Evolutionary conservation across 225 moss, liverwort and hornwort genomes (phyloP), one percentile per base, ranked within the genome.

Genomic region (Lunularia cruciata): DNA sequence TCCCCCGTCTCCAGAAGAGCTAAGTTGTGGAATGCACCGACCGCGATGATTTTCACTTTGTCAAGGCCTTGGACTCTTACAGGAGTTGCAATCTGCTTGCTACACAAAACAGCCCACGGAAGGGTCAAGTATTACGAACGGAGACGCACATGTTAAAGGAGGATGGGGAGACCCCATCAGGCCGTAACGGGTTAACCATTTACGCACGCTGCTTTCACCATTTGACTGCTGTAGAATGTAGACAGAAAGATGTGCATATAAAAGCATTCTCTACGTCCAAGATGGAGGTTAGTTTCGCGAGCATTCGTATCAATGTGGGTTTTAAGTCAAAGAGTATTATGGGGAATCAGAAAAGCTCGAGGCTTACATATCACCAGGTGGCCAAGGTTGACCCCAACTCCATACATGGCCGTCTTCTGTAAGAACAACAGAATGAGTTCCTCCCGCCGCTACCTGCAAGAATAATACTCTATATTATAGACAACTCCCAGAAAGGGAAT

Each of bases 331-430:
- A n/a, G n/a, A n/a, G n/a, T n/a, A n/a, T n/a, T n/a, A n/a, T n/a
- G n/a, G n/a, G n/a, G n/a, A n/a, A n/a, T n/a, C n/a, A n/a, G n/a
- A n/a, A n/a, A n/a, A 16, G 8, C 37, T 30, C 27, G 22, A 55
- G 19, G 19, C 80, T 80, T 75, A 86, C 86, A 86, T 86, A 47
- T 86, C 86, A 65, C 86, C 86, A 30, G 86, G 86, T 38, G 86
- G 86, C 86, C 86, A 86, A 14, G 86, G 86, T 60, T 86, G 86
- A 60, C 86, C 86, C 86, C 86, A 86, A 62, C 80, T 83, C 86
- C 86, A 86, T 0, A 86, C 86, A 39, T 76, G 55, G 34, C 86
- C 86, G 23, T 83, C 83, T 60, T 78, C 73, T 52, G 86, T 83
- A 64, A 86, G 71, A 31, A 86, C 86, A 48, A 86, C 81, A 43